These are phyloP conservation scores for Pythium graminicola DNA, from an alignment of 352 stramenopile genomes.

Conservation along the genomic window DNA sequence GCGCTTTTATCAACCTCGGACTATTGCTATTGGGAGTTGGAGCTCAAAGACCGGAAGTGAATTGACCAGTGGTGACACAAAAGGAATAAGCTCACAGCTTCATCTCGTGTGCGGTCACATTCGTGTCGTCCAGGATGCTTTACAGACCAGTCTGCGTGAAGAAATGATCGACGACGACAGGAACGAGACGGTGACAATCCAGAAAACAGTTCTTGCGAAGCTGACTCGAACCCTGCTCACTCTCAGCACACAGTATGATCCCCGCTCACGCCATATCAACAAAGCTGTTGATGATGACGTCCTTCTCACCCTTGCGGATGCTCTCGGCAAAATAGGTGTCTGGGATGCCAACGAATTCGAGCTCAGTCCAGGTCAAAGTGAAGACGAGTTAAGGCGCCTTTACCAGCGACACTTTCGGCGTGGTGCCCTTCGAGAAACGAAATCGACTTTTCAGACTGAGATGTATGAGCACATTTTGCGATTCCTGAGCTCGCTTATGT, in stretches of 20 bases:
- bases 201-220: slow-evolving; percentile 24
- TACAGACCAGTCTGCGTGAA: neutral
- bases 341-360: slow-evolving; percentile 55
- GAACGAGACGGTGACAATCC: neutral
- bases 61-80: neutral
- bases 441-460: slow-evolving; percentile 31
- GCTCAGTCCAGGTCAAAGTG: slow-evolving; percentile 45
- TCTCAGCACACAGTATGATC: slow-evolving; percentile 28
- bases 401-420: slow-evolving; percentile 55
- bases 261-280: neutral
- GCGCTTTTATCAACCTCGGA: slow-evolving; percentile 49
- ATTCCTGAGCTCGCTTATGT: slow-evolving; percentile 60
- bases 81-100: slow-evolving; percentile 12
- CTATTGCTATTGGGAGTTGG: neutral
- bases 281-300: neutral
- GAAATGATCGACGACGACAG: slow-evolving; percentile 1
- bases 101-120: slow-evolving; percentile 11
- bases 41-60: neutral
- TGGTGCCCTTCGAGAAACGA: slow-evolving; percentile 44
- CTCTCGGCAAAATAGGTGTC: slow-evolving; percentile 57
- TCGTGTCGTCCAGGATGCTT: slow-evolving; percentile 3
- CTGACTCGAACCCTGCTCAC: slow-evolving; percentile 52
- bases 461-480: slow-evolving; percentile 63
- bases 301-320: slow-evolving; percentile 39
- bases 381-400: slow-evolving; percentile 40